phyloP scores from a whole-genome alignment of 805 yeast species.

The Wickerhamomyces sydowiorum region DNA sequence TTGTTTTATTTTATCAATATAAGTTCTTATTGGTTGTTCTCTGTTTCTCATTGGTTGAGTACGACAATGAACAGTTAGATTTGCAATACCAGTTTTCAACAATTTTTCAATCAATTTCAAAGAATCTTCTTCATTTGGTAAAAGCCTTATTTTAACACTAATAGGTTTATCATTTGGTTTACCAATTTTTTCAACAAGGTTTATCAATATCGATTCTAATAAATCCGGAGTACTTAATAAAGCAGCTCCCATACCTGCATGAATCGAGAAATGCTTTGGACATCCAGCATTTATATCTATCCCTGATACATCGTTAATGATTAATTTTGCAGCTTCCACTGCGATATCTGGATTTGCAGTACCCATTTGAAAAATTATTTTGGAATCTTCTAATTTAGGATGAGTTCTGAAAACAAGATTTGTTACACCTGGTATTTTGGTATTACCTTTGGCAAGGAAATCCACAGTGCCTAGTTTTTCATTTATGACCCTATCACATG shows the following conservation, averaged over 20 bases:
- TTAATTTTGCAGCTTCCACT: slow-evolving; percentile 76
- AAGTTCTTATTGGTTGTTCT: slow-evolving; percentile 72
- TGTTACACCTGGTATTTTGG: slow-evolving; percentile 39
- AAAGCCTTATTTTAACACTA: slow-evolving; percentile 81
- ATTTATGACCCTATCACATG: slow-evolving; percentile 63
- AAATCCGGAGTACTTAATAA: slow-evolving; percentile 75
- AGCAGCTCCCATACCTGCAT: slow-evolving; percentile 98
- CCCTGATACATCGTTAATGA: slow-evolving; percentile 84
- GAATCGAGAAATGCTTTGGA: slow-evolving; percentile 92
- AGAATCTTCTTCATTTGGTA: slow-evolving; percentile 60
- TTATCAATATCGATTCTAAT: slow-evolving; percentile 59
- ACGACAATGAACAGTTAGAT: slow-evolving; percentile 89
- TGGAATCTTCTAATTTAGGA: slow-evolving; percentile 55
- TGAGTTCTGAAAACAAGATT: slow-evolving; percentile 69
- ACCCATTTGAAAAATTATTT: slow-evolving; percentile 85
- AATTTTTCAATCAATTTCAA: slow-evolving; percentile 50
- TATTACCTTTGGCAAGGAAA: slow-evolving; percentile 39
- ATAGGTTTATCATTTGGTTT: slow-evolving; percentile 71
- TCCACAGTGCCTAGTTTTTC: slow-evolving; percentile 53
- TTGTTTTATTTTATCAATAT: slow-evolving; percentile 53
- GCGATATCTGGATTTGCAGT: slow-evolving; percentile 81
- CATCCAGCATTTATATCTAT: slow-evolving; percentile 95
- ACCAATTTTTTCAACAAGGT: slow-evolving; percentile 77
- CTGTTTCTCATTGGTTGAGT: slow-evolving; percentile 85
- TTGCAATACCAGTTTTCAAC: slow-evolving; percentile 74